Base-by-base conservation (phyloP, 768 basidiomycete species). In the Jaapia argillacea region DNA sequence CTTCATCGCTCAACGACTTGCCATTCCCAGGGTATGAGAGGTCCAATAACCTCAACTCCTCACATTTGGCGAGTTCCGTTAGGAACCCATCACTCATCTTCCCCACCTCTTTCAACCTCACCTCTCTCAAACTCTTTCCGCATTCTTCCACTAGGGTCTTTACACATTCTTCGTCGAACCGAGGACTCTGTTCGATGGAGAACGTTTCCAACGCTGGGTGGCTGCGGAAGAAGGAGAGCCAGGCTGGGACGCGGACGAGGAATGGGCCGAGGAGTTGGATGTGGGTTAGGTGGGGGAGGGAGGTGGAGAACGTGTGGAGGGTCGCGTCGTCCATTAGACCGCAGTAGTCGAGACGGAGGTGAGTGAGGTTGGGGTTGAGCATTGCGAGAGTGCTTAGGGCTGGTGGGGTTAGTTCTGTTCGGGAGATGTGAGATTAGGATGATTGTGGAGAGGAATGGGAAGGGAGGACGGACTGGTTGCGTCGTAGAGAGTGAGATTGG, bases 221-320 rank as follows among this genome's bases (percentile, higher is more conserved):
- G 2, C 72, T 56, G 42, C 71, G 58, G 61, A 97, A 77, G 64
- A 96, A 91, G 0, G 63, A 54, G 37, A 72, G 64, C 94, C 94
- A 98, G 0, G 74, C 76, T 0, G 71, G 64, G 5, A 72, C 63
- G 18, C 81, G 79, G 26, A 96, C 83, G 20, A 91, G 78, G 62
- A 89, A 92, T 2, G 91, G 91, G 0, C 86, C 94, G 10, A 88
- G 76, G 13, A 99, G 82, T 58, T 84, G 81, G 12, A 99, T 53
- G 25, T 76, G 75, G 4, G 64, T 72, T 31, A 99, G 74, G 12
- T 74, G 58, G 2, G 77, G 80, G 24, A 99, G 70, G 0, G 72
- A 71, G 4, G 61, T 68, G 33, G 69, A 69, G 72, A 88, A 86
- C 21, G 73, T 59, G 13, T 61, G 54, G 38, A 88, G 61, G 31